phyloP scores from a whole-genome alignment of 495 filamentous ascomycete species.

The Cercophora sp. region DNA sequence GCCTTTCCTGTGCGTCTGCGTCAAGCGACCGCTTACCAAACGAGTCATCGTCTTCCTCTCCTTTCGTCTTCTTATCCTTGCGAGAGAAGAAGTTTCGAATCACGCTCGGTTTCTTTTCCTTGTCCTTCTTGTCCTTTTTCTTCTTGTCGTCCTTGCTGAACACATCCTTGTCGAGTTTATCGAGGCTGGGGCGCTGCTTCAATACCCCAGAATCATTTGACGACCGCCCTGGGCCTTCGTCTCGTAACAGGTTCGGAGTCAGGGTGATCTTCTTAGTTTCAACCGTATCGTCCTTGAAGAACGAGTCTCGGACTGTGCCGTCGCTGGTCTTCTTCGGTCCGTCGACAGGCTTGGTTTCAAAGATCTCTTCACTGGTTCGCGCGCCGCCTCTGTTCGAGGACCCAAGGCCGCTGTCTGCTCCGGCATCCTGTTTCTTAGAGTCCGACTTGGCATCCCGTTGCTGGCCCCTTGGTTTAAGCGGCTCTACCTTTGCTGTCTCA shows the following conservation, averaged over 20 bases:
- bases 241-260: conserved; percentile 89
- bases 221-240: conserved; percentile 61
- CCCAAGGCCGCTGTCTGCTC: conserved; percentile 24
- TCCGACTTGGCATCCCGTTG: conserved; percentile 46
- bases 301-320: conserved; percentile 83
- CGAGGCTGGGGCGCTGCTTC: conserved; percentile 46
- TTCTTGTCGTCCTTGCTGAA: conserved; percentile 49
- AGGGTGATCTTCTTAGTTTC: conserved; percentile 97
- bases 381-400: conserved; percentile 20
- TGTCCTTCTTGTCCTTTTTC: conserved; percentile 75
- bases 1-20: conserved; percentile 37
- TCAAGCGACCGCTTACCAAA: conserved; percentile 59
- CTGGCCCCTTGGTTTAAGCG: conserved; percentile 37
- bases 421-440: conserved; percentile 36
- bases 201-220: conserved; percentile 64
- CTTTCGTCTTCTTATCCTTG: conserved; percentile 80
- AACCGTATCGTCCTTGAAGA: conserved; percentile 92
- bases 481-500: conserved; percentile 47
- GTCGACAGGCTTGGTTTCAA: conserved; percentile 51
- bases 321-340: conserved; percentile 67
- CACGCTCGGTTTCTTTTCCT: conserved; percentile 88
- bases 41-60: conserved; percentile 64
- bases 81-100: conserved; percentile 93
- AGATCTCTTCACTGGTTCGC: conserved; percentile 61
- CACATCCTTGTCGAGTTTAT: conserved; percentile 53